A percentile compares a stretch with the other conserved stretches of the same genome.
Evolutionary conservation across 208 protist species (phyloP).

Genomic region (Crithidia mellificae): DNA sequence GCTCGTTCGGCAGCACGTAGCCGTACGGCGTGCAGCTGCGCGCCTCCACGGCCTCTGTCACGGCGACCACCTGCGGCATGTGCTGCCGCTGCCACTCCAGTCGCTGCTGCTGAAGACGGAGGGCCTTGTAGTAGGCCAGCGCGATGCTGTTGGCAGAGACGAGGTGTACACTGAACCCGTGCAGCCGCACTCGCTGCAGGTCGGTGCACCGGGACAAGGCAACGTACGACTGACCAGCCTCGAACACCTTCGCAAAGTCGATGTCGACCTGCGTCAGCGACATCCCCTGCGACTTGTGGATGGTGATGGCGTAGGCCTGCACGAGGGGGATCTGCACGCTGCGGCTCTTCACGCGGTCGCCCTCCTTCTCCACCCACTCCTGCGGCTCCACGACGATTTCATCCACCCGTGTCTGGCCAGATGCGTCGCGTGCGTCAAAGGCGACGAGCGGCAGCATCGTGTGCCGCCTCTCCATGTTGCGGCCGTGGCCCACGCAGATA

Average conservation of each 20-base stretch:
- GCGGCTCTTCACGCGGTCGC: slow-evolving; percentile 45
- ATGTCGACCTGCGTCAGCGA: slow-evolving; percentile 83
- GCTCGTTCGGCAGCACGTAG: slow-evolving; percentile 17
- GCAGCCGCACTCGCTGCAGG: slow-evolving; percentile 56
- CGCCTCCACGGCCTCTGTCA: neutral
- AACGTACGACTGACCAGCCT: slow-evolving; percentile 88
- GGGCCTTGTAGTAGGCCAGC: slow-evolving; percentile 82
- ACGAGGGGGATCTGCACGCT: slow-evolving; percentile 90
- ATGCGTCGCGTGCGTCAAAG: slow-evolving; percentile 40
- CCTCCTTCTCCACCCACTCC: slow-evolving; percentile 68
- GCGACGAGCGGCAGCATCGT: slow-evolving; percentile 63
- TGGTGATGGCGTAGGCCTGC: slow-evolving; percentile 96
- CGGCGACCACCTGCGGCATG: slow-evolving; percentile 17
- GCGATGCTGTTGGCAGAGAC: slow-evolving; percentile 62
- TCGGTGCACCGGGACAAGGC: slow-evolving; percentile 86
- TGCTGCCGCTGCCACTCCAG: slow-evolving; percentile 36
- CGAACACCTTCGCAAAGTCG: slow-evolving; percentile 80
- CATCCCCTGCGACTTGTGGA: slow-evolving; percentile 97
- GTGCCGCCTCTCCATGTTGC: slow-evolving; percentile 25
- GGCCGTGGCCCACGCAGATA: slow-evolving; percentile 35
- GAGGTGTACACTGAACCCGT: slow-evolving; percentile 59
- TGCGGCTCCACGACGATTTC: slow-evolving; percentile 79
- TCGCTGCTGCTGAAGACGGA: slow-evolving; percentile 43
- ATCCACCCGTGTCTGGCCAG: slow-evolving; percentile 21
- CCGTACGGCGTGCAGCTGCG: slow-evolving; percentile 23